Base-by-base conservation (phyloP, 352 stramenopile genomes). In the Globisporangium yorkense region DNA sequence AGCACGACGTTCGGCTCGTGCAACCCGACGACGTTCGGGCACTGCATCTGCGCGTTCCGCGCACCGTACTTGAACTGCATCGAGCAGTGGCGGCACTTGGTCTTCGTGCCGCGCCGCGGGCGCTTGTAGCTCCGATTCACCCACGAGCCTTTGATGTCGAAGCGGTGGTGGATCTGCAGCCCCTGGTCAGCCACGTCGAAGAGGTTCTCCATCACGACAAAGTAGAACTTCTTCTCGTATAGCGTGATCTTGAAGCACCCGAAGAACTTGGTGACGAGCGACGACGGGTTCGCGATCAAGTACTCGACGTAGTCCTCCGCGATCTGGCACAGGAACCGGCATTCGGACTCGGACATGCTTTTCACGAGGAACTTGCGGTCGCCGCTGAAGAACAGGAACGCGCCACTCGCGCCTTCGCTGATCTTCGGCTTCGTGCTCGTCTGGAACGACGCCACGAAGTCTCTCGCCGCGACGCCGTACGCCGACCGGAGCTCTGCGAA, bases 191-290 rank as follows among this genome's bases (percentile, higher is more conserved):
- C 80, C 5, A 84, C 74, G 51, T 86, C 78, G 62, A 97, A 96
- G 16, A 97, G 70, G 51, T 97, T 97, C 54, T 93, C 87, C 89
- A 97, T 97, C 35, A 97, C 87, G 54, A 97, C 79, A 61, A 97
- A 97, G 57, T 92, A 94, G 56, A 97, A 95, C 10, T 82, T 79
- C 53, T 91, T 90, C 62, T 90, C 84, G 68, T 96, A 96, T 63
- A 97, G 71, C 13, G 75, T 90, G 58, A 97, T 93, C 62, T 83
- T 87, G 68, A 96, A 94, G 59, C 86, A 94, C 0, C 89, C 89
- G 57, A 88, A 93, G 57, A 97, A 97, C 56, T 94, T 90, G 40
- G 86, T 96, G 39, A 97, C 74, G 16, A 95, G 67, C 33, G 80
- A 93, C 40, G 69, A 61, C 21, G 81, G 83, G 35, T 93, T 79